Evolutionary conservation across 768 basidiomycete genomes (phyloP), one percentile per base, ranked within the genome.

Genomic region (Phlebiopsis flavidoalba): DNA sequence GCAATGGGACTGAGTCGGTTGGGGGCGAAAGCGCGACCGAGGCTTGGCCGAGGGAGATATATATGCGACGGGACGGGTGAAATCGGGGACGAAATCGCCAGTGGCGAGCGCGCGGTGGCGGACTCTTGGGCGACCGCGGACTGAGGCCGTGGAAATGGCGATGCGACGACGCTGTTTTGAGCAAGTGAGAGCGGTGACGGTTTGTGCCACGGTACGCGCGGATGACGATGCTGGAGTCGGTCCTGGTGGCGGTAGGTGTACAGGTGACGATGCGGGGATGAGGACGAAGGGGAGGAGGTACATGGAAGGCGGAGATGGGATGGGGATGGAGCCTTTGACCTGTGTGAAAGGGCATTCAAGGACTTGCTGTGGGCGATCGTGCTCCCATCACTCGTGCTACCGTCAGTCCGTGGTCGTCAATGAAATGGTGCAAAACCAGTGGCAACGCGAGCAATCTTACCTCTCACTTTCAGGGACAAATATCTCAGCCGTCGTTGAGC

Each of bases 161-260:
- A 36, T n/a, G 63, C 64, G 22, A 67, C 65, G 37, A 70, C 62
- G 62, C 68, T 75, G 61, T 77, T 77, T n/a, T 74, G 72, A 0
- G 79, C 75, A 8, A 80, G 67, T 6, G 79, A 78, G 7, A 77
- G 76, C 35, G 74, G 83, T 43, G 78, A 79, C 24, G 75, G 80
- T 17, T 72, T 70, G 54, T 55, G 54, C 37, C 5, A n/a, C 3
- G 40, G 54, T 43, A 12, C 45, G 12, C 24, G 19, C 48, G 11
- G 48, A 26, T 21, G 37, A 58, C 7, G 45, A 5, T 58, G 57
- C 8, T 2, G 57, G 21, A n/a, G 43, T 5, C 14, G 59, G 17
- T 64, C 73, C 57, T 5, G 66, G 63, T 50, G 71, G 66, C 1
- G 73, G 65, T 10, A 43, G 10, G 10, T 17, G 11, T 43, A 17